Evolutionary conservation across 495 filamentous ascomycete genomes (phyloP), one percentile per base, ranked within the genome.

Genomic region (Lepraria neglecta): DNA sequence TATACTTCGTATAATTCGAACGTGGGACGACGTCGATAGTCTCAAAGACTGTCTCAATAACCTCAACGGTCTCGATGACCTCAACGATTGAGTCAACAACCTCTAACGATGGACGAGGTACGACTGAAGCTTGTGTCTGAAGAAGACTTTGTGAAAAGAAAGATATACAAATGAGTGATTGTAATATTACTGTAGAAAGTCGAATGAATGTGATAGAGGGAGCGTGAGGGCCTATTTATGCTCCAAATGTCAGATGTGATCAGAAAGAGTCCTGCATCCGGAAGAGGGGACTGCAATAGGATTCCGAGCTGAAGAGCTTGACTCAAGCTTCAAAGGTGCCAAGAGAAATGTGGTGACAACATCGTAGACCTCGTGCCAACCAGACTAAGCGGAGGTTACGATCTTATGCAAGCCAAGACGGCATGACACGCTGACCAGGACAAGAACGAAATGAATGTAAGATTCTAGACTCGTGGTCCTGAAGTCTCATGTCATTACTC

Each of bases 161-260:
- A 6, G 27, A 35, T 9, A n/a, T 28, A 38, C 0, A 47, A 61
- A 30, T 17, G 40, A 47, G 11, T 6, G 51, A 46, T 33, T 12
- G 51, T 45, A 55, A 30, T 0, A 40, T 28, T 35, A 30, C 28
- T 47, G n/a, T 10, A 21, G 4, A 42, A 17, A 19, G 21, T 52
- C 27, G 15, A 28, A 61, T 1, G 50, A 61, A 17, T 33, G 9
- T 35, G n/a, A 19, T 47, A 40, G 31, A 47, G 21, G 56, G 59
- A 45, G n/a, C 19, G 42, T 45, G 50, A 42, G 15, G 28, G 40
- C 6, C 28, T 55, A 55, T 61, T 52, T 61, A 61, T 55, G 50
- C 31, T 55, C 6, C 9, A 27, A 31, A 38, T 15, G 14, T 24
- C 4, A 11, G n/a, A 31, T 46, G 15, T 33, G 31, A n/a, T 17